Base-by-base conservation (phyloP, 257 asterid genomes). In the Pogostemon cablin region DNA sequence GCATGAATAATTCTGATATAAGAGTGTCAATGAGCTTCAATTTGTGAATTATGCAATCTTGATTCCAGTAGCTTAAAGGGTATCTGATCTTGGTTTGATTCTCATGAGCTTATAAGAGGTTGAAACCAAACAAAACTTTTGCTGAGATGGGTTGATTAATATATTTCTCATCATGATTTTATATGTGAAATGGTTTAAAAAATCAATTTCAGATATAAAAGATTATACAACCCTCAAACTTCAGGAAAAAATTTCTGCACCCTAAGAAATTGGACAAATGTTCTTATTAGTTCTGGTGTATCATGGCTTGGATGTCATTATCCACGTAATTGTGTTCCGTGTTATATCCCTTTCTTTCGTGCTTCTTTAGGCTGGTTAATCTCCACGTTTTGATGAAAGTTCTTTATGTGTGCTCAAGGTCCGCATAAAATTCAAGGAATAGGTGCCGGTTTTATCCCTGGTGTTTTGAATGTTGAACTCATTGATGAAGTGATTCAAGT, bases 391-490 rank as follows among this genome's bases (percentile, higher is more conserved):
- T 77, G 77, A 79, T 39, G 47, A 58, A 66, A 58, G 60, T 40
- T 38, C 43, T 77, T 41, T 63, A 17, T 43, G n/a, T 72, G 48
- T 83, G 76, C 69, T 74, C 58, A 77, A 91, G 98, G 98, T 64
- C 95, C 96, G 1, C 98, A 93, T 81, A 90, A 93, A 85, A 93
- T 93, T 81, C 98, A 93, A 85, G 98, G 98, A 73, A 87, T 93
- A 60, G 98, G 98, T 72, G 98, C 98, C 34, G 98, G 98, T 74
- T 90, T 93, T 64, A 61, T 93, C 74, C 97, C 96, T 49, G 97
- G 85, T 53, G 96, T 93, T 71, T 75, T 90, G 80, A 92, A 93
- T n/a, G 89, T 83, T 43, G 62, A 72, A 64, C 83, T 93, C 71
- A 76, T 93, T 3, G 96, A 90, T 67, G 98, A 90, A 87, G 97